A percentile compares a stretch with the other conserved stretches of the same genome.
Conservation (phyloP, 2,329 filamentous ascomycete genomes). For the Aspergillus ochraceoroseus region DNA sequence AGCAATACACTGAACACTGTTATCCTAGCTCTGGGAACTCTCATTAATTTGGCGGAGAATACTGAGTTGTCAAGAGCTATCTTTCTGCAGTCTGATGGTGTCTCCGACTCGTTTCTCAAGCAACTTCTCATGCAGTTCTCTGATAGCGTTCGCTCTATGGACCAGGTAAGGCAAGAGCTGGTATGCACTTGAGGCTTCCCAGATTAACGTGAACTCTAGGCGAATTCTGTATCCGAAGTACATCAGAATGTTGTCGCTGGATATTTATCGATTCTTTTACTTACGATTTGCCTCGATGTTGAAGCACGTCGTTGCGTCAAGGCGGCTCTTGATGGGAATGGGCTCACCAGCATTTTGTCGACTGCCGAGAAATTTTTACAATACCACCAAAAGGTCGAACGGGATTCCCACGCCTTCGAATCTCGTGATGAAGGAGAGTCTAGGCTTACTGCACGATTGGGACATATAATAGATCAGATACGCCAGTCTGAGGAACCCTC, state of each 20-base stretch:
- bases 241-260: slow-evolving; percentile 78
- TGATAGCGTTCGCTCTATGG: slow-evolving; percentile 60
- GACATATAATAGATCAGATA: slow-evolving; percentile 49
- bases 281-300: slow-evolving; percentile 65
- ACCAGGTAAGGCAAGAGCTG: slow-evolving; percentile 55
- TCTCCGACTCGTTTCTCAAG: slow-evolving; percentile 49
- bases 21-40: slow-evolving; percentile 70
- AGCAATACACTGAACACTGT: slow-evolving; percentile 63
- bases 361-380: slow-evolving; percentile 60
- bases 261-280: slow-evolving; percentile 78
- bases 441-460: slow-evolving; percentile 52
- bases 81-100: slow-evolving; percentile 41
- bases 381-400: slow-evolving; percentile 57
- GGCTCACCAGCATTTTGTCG: slow-evolving; percentile 49
- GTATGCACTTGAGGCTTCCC: slow-evolving; percentile 10
- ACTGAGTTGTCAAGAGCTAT: slow-evolving; percentile 57
- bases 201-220: slow-evolving; percentile 35
- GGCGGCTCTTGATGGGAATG: slow-evolving; percentile 43
- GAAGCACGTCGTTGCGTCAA: slow-evolving; percentile 44
- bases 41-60: slow-evolving; percentile 84
- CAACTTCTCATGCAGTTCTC: slow-evolving; percentile 62
- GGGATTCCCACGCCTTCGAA: slow-evolving; percentile 38
- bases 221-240: slow-evolving; percentile 59
- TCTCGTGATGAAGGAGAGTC: slow-evolving; percentile 47
- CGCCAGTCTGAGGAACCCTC: slow-evolving; percentile 3